These are phyloP conservation scores for Xylaria arbuscula DNA, from an alignment of 2,329 filamentous ascomycete species.

Conservation along the genomic window DNA sequence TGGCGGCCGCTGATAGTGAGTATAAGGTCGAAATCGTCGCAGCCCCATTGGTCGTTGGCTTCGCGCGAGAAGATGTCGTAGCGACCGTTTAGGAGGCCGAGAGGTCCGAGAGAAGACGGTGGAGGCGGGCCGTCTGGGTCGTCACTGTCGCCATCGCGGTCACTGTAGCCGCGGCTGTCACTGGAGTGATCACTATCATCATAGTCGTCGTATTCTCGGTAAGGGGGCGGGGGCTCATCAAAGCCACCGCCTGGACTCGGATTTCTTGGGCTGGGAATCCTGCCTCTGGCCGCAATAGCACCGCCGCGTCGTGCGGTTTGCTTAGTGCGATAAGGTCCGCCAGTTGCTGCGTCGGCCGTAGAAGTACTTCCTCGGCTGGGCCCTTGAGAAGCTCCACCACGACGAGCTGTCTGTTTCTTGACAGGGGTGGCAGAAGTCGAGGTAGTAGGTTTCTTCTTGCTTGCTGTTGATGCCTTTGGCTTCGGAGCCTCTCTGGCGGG, in stretches of 20 bases:
- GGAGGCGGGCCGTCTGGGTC: constrained; percentile 35
- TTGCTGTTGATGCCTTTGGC: constrained; percentile 24
- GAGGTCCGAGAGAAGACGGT: constrained; percentile 39
- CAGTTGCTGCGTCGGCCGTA: neutral
- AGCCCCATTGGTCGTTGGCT: constrained; percentile 46
- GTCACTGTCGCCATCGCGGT: constrained; percentile 5
- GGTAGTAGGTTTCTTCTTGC: constrained; percentile 38
- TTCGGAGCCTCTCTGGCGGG: constrained; percentile 16
- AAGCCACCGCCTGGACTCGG: constrained; percentile 21
- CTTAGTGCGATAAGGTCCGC: constrained; percentile 20
- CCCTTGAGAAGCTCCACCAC: constrained; percentile 41
- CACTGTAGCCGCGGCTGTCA: constrained; percentile 33
- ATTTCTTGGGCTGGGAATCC: constrained; percentile 35
- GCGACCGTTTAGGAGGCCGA: constrained; percentile 58
- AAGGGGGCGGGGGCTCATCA: constrained; percentile 42
- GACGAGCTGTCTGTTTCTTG: constrained; percentile 40
- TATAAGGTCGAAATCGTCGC: constrained; percentile 50
- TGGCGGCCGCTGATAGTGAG: constrained; percentile 54
- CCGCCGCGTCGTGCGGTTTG: constrained; percentile 48
- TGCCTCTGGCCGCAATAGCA: constrained; percentile 41
- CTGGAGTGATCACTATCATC: constrained; percentile 17
- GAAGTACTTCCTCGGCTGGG: constrained; percentile 32
- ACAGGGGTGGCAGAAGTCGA: constrained; percentile 25
- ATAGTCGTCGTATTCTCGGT: constrained; percentile 36
- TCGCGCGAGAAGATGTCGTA: constrained; percentile 54